Evolutionary conservation across 306 rosid genomes (phyloP).

Genomic region (Ochetophila trinervis): DNA sequence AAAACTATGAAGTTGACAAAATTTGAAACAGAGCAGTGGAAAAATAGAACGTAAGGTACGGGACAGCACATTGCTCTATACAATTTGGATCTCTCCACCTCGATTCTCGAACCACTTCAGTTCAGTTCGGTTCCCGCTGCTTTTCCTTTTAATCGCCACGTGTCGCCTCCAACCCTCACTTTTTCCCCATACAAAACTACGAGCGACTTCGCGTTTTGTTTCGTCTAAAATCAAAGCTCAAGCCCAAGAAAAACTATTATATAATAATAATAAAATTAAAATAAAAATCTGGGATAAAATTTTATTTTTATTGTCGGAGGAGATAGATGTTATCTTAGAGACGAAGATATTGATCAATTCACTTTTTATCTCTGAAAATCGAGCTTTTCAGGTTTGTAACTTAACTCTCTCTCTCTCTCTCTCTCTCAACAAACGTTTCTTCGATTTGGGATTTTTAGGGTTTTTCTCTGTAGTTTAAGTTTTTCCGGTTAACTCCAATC

Average conservation of each 20-base stretch:
- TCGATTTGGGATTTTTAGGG: conserved; percentile 38
- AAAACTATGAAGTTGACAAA: no score
- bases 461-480: conserved; percentile 29
- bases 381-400: conserved; percentile 33
- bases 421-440: not conserved
- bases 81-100: not conserved
- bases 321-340: conserved; percentile 16
- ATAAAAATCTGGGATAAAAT: not conserved
- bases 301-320: not conserved
- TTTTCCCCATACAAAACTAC: not conserved
- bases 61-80: not conserved
- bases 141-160: conserved; percentile 20
- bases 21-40: no score
- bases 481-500: conserved; percentile 20
- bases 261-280: not conserved
- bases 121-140: conserved; percentile 12
- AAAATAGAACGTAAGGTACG: no score
- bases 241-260: not conserved
- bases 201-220: conserved; percentile 20
- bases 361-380: conserved; percentile 22
- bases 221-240: conserved; percentile 5
- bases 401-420: no score
- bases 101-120: conserved; percentile 1
- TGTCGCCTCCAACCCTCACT: not conserved
- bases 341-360: conserved; percentile 14